Conservation (phyloP, 2,329 filamentous ascomycete species). For the Cytospora paraplurivora region DNA sequence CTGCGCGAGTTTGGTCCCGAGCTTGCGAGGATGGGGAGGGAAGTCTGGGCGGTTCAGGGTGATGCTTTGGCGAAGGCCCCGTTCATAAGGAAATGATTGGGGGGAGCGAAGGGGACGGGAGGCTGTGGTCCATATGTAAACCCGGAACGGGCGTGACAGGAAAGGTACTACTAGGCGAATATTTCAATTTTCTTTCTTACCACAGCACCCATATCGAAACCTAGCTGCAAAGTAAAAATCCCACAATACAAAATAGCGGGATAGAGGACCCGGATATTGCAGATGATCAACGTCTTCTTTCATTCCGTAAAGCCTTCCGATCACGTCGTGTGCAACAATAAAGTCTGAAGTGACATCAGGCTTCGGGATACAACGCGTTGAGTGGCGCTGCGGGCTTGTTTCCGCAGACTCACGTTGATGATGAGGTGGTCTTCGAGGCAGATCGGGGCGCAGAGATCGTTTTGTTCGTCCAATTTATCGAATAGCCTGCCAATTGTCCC, state of each 20-base stretch:
- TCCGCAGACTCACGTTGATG: not conserved
- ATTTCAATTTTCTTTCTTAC: no score
- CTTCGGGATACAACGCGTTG: no score
- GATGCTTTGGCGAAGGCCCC: slow-evolving; percentile 36
- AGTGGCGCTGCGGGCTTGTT: no score
- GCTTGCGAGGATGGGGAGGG: slow-evolving; percentile 37
- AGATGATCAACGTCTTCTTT: no score
- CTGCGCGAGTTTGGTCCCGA: slow-evolving; percentile 41
- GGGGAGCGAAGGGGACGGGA: no score
- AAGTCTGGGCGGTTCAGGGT: slow-evolving; percentile 42
- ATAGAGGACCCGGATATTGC: no score
- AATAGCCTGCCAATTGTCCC: slow-evolving; percentile 19
- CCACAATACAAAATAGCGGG: no score
- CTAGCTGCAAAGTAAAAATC: no score
- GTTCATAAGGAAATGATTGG: slow-evolving; percentile 31
- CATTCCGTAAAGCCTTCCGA: not conserved
- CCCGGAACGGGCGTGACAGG: no score
- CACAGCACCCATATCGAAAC: no score
- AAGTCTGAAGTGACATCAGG: not conserved
- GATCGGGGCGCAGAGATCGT: slow-evolving; percentile 3
- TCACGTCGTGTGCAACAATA: not conserved
- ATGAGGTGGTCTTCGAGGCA: slow-evolving; percentile 1
- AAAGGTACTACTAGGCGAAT: no score
- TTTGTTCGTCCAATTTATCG: slow-evolving; percentile 7
- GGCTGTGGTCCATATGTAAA: no score